phyloP scores from a whole-genome alignment of 1,284 basidiomycete genomes.

The Schizopora paradoxa region DNA sequence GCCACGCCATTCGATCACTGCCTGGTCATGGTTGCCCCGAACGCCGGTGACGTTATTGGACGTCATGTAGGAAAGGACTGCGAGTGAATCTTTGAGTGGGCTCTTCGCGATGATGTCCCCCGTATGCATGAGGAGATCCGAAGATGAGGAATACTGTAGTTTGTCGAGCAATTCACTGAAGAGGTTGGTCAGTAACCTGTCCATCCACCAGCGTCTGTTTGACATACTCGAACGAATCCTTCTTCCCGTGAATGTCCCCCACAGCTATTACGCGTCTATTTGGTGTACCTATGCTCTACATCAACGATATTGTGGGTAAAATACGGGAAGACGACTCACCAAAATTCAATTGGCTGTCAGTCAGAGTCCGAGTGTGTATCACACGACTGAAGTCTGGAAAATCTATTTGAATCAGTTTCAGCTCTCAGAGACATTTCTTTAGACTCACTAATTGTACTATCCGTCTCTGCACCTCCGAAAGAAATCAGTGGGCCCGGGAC shows the following conservation, averaged over 20 bases:
- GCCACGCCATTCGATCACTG: slow-evolving; percentile 77
- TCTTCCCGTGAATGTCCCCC: slow-evolving; percentile 85
- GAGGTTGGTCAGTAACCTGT: not conserved
- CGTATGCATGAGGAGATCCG: slow-evolving; percentile 70
- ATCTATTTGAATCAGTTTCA: slow-evolving; percentile 1
- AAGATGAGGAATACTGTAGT: slow-evolving; percentile 50
- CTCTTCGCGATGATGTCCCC: slow-evolving; percentile 81
- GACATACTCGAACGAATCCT: slow-evolving; percentile 58
- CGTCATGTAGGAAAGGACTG: slow-evolving; percentile 62
- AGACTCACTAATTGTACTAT: not conserved
- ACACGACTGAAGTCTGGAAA: slow-evolving; percentile 9
- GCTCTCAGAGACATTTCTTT: not conserved
- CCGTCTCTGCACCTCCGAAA: not conserved
- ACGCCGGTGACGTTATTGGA: slow-evolving; percentile 63
- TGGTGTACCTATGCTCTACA: slow-evolving; percentile 37
- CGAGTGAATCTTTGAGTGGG: slow-evolving; percentile 49
- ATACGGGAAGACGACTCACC: slow-evolving; percentile 32
- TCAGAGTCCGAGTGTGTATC: slow-evolving; percentile 7
- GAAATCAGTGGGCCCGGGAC: slow-evolving; percentile 14
- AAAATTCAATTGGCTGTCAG: slow-evolving; percentile 23
- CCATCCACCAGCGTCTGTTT: not conserved
- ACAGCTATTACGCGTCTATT: slow-evolving; percentile 62
- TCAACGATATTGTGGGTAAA: slow-evolving; percentile 1
- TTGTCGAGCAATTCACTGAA: slow-evolving; percentile 56
- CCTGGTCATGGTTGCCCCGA: slow-evolving; percentile 89